Base-by-base conservation (phyloP, 1,139 yeast species). In the Ashbya aceris region DNA sequence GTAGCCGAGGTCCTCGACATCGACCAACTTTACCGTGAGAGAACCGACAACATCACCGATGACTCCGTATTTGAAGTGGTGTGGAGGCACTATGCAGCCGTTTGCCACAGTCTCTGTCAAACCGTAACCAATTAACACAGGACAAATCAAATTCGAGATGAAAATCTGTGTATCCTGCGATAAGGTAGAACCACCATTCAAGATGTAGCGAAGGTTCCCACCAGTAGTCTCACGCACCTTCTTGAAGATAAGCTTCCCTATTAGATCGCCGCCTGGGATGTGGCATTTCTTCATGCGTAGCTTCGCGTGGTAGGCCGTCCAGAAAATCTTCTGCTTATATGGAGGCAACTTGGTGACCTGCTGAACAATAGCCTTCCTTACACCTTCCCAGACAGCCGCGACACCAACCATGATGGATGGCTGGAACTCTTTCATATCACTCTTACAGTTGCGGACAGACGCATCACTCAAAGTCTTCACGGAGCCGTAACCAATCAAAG, bases 351-450 rank as follows among this genome's bases (percentile, higher is more conserved):
- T 76, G 51, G 71, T 70, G 48, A 93, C 74, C 67, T 89, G 89
- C 43, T 77, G 75, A 49, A 85, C 54, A 46, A 91, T 83, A 45
- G 98, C 99, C 70, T 91, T 91, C 66, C 94, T 82, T 47, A 91
- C 86, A 27, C 83, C 75, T 70, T 91, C 99, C 96, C 96, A 93
- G 43, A 91, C 97, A 2, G 98, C 96, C 11, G 98, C 97, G 44
- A 93, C 98, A 62, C 96, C 98, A 50, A 87, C 96, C 96, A 91
- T 85, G 52, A 91, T 67, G 8, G 96, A 83, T 47, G 99, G 99
- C 62, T 77, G 74, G 66, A 86, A 85, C 60, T 83, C 87, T 46
- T 75, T 75, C 68, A 91, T 76, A 63, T 91, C 99, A 55, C 96
- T 91, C 46, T 75, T 68, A 69, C 95, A 87, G 67, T 91, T 83